These are phyloP conservation scores for Monosporascus sp. DNA, from an alignment of 2,329 filamentous ascomycete genomes.

Conservation along the genomic window DNA sequence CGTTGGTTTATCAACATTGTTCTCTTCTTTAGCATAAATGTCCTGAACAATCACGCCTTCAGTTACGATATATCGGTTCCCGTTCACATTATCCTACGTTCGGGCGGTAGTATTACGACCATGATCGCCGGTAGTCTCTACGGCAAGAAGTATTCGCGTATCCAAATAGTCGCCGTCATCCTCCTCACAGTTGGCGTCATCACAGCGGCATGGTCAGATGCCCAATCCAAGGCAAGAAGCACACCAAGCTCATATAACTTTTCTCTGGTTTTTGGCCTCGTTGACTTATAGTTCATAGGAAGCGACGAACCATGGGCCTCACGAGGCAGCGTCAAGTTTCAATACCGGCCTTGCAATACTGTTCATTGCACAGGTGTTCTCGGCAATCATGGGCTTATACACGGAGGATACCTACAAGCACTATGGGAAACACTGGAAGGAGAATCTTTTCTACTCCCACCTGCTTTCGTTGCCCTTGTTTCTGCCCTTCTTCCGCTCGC, in stretches of 20 bases:
- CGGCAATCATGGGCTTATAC: constrained; percentile 91
- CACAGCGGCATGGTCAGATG: constrained; percentile 84
- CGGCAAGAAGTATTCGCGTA: constrained; percentile 75
- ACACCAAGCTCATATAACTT: neutral
- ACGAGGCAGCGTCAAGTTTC: constrained; percentile 37
- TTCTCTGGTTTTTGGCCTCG: neutral
- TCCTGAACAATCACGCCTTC: constrained; percentile 96
- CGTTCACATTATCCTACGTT: constrained; percentile 92
- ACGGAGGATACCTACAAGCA: constrained; percentile 83
- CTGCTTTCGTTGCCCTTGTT: constrained; percentile 73
- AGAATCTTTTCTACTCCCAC: constrained; percentile 92
- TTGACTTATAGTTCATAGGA: constrained; percentile 22
- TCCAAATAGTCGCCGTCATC: constrained; percentile 76
- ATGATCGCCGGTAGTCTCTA: constrained; percentile 85
- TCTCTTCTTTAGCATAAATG: constrained; percentile 89
- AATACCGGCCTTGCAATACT: constrained; percentile 73
- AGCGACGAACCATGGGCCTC: constrained; percentile 15
- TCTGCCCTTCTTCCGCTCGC: constrained; percentile 61
- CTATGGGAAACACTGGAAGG: constrained; percentile 87
- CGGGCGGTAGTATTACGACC: constrained; percentile 91
- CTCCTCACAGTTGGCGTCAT: constrained; percentile 83
- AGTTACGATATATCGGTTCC: constrained; percentile 95
- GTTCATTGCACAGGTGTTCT: constrained; percentile 81
- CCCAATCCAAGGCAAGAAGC: constrained; percentile 67
- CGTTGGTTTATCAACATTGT: constrained; percentile 86